Base-by-base conservation (phyloP, 1,284 basidiomycete species). In the Ceratorhiza oryzae-sativae region DNA sequence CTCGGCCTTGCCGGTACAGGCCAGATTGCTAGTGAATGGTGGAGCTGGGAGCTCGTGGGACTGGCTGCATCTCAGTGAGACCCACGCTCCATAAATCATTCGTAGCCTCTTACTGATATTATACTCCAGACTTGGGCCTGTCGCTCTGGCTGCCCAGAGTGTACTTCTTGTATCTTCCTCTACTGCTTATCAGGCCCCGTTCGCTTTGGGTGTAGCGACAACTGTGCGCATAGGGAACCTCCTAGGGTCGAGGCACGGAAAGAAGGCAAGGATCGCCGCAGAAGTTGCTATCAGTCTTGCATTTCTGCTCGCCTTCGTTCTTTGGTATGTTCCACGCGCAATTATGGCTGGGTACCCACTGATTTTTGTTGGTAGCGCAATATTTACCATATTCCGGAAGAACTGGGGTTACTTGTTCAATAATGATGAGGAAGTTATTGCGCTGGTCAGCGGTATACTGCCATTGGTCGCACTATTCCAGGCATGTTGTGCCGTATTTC, bases 21-120 rank as follows among this genome's bases (percentile, higher is more conserved):
- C 15, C 70, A 72, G 49, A 72, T 72, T 20, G 71, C 71, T 18
- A 53, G 65, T 9, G 94, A 96, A 79, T 96, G 94, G 94, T 95
- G 93, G 93, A 89, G 90, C 42, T 95, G 94, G 94, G 94, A 95
- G 78, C 83, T 94, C 2, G 82, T 92, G 63, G 84, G 67, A 8
- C 55, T 70, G 12, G 67, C 42, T 3, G 67, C 67, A 9, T 70
- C 67, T 36, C 67, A 70, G 67, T 70, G 55, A 70, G 65, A 59
- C 25, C 12, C 20, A 2, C 13, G 8, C 20, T 36, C 25, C 0
- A 36, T 10, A n/a, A 15, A 20, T 13, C 41, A 15, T n/a, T n/a
- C 23, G 30, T 27, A 41, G 6, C 18, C 23, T 18, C 18, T 56
- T 45, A 6, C 39, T 49, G 18, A 34, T 36, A 27, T 39, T 42